Percentiles rank a stretch among this genome's conserved stretches.
These are phyloP conservation scores for Ajuga reptans DNA, from an alignment of 305 asterid species.

Conservation along the genomic window DNA sequence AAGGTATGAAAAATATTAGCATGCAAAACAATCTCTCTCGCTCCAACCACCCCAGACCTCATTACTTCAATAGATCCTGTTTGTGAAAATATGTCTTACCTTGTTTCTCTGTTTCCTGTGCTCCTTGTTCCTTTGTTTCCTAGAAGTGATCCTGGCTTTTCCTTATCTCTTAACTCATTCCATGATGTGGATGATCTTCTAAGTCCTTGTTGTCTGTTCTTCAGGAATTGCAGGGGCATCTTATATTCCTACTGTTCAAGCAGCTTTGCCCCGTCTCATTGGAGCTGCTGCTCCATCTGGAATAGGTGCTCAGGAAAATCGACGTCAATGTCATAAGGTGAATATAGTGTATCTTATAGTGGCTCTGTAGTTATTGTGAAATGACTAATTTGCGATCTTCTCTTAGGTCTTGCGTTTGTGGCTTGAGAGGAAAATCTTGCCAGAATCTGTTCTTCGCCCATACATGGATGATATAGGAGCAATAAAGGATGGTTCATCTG, in stretches of 20 bases:
- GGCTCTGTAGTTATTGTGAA: slow-evolving; percentile 7
- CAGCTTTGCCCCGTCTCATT: slow-evolving; percentile 69
- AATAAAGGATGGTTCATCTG: slow-evolving; percentile 49
- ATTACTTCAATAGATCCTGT: neutral
- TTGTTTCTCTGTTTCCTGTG: slow-evolving; percentile 5
- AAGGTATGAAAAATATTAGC: slow-evolving; percentile 41
- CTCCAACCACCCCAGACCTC: neutral
- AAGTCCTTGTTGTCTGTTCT: slow-evolving; percentile 23
- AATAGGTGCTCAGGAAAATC: slow-evolving; percentile 70
- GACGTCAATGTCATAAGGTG: slow-evolving; percentile 90
- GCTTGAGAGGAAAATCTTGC: slow-evolving; percentile 84
- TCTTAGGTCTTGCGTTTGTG: slow-evolving; percentile 76
- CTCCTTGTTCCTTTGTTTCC: neutral
- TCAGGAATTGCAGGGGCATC: slow-evolving; percentile 86
- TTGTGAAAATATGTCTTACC: neutral
- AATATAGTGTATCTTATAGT: slow-evolving; percentile 15
- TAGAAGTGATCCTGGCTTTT: neutral
- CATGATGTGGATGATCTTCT: slow-evolving; percentile 17
- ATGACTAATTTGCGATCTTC: slow-evolving; percentile 25
- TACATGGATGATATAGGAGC: slow-evolving; percentile 57
- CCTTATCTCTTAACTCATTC: neutral
- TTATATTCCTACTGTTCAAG: slow-evolving; percentile 75
- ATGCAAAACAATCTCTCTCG: neutral
- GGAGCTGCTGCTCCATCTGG: slow-evolving; percentile 91
- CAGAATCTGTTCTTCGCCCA: slow-evolving; percentile 65